Evolutionary conservation across 768 basidiomycete genomes (phyloP).

Genomic region (Flagelloscypha sp.): DNA sequence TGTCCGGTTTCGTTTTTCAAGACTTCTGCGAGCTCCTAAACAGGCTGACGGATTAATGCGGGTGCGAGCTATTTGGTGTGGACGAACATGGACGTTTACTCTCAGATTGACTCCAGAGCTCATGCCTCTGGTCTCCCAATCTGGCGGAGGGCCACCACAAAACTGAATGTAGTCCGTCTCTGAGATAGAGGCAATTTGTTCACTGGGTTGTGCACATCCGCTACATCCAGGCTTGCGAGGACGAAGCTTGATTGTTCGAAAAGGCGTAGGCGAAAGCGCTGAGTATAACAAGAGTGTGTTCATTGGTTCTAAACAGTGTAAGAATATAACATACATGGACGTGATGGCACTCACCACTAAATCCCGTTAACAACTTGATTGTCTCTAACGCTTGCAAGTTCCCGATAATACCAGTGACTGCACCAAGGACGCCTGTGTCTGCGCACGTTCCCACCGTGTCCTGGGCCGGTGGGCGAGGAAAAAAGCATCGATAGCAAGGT

Average conservation of each 20-base stretch:
- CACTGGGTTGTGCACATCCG: conserved; percentile 57
- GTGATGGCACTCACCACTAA: conserved; percentile 41
- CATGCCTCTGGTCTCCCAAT: conserved; percentile 56
- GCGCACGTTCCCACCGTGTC: conserved; percentile 70
- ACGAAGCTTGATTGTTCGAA: conserved; percentile 79
- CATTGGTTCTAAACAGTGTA: conserved; percentile 31
- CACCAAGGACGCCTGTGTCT: conserved; percentile 83
- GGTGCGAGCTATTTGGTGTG: conserved; percentile 9
- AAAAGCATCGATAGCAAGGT: conserved; percentile 93
- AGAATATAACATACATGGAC: not conserved
- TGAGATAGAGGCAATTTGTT: conserved; percentile 37
- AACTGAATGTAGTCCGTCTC: conserved; percentile 77
- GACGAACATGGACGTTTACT: too few species aligned
- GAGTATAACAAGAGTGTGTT: conserved; percentile 66
- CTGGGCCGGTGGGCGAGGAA: conserved; percentile 68
- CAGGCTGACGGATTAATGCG: too few species aligned
- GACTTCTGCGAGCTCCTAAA: conserved; percentile 45
- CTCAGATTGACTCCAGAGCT: too few species aligned
- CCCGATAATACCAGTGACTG: conserved; percentile 84
- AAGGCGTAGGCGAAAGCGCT: conserved; percentile 59
- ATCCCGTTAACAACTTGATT: conserved; percentile 66
- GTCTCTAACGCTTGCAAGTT: conserved; percentile 85
- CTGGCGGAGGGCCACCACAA: conserved; percentile 66
- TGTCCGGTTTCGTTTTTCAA: conserved; percentile 21
- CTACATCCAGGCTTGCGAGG: conserved; percentile 60